Percentiles rank a stretch among this genome's conserved stretches.
Evolutionary conservation across 805 yeast species (phyloP).

Genomic region (Kodamaea kaohsiungensis): DNA sequence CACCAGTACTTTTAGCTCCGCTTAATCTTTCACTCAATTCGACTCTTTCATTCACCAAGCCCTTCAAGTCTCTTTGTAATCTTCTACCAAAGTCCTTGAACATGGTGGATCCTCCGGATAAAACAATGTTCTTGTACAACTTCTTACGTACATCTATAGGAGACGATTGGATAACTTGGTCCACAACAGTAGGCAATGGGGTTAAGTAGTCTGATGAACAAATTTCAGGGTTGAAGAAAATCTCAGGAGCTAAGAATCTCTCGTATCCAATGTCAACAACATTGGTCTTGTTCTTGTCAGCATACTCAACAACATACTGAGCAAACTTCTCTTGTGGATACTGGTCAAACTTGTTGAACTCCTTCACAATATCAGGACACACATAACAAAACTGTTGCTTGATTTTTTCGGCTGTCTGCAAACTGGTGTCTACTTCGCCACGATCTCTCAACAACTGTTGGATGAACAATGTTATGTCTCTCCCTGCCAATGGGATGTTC

Average conservation of each 20-base stretch:
- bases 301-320: conserved; percentile 84
- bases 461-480: conserved; percentile 93
- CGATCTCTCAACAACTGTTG: conserved; percentile 94
- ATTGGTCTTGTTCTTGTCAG: conserved; percentile 54
- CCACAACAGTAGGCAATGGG: conserved; percentile 95
- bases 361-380: conserved; percentile 96
- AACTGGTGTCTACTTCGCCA: conserved; percentile 91
- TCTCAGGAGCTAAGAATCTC: conserved; percentile 98
- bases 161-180: conserved; percentile 88
- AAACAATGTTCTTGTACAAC: conserved; percentile 89
- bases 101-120: conserved; percentile 98
- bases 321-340: conserved; percentile 89
- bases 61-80: conserved; percentile 89
- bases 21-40: conserved; percentile 74
- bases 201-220: conserved; percentile 93
- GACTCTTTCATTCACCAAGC: conserved; percentile 86
- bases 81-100: conserved; percentile 98
- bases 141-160: conserved; percentile 99
- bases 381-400: conserved; percentile 97
- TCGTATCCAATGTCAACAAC: conserved; percentile 94
- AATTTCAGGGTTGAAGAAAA: conserved; percentile 96
- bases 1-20: conserved; percentile 84
- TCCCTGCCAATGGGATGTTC: conserved; percentile 97
- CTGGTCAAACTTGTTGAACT: conserved; percentile 90
- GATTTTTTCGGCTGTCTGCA: conserved; percentile 94